phyloP scores from a whole-genome alignment of 1,284 basidiomycete species.

The Phlebopus sp. region DNA sequence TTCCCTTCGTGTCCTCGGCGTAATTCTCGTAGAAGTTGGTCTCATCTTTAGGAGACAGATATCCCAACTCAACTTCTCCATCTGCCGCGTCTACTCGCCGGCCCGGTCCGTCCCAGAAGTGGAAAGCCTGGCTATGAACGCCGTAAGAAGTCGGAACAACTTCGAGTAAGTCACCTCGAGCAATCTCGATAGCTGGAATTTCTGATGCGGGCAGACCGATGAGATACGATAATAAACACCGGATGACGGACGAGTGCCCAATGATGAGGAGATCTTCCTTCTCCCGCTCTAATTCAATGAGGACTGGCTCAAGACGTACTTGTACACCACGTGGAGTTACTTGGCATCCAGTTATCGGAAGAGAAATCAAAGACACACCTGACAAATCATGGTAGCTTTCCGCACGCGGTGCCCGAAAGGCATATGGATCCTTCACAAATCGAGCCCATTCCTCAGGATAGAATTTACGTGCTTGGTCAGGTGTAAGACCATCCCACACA shows the following conservation, averaged over 20 bases:
- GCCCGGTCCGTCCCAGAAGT: constrained; percentile 89
- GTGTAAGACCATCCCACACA: constrained; percentile 92
- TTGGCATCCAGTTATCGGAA: not conserved
- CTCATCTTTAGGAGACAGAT: constrained; percentile 48
- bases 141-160: constrained; percentile 90
- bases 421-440: constrained; percentile 90
- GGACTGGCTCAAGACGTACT: constrained; percentile 80
- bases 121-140: constrained; percentile 83
- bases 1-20: constrained; percentile 78
- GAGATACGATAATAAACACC: constrained; percentile 89
- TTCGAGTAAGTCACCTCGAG: constrained; percentile 85
- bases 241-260: constrained; percentile 94
- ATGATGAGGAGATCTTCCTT: constrained; percentile 77
- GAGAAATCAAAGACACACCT: constrained; percentile 41
- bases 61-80: constrained; percentile 35
- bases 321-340: not conserved
- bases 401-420: constrained; percentile 87
- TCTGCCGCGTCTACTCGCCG: constrained; percentile 46
- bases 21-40: constrained; percentile 85
- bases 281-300: constrained; percentile 81
- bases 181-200: constrained; percentile 95
- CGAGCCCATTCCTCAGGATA: constrained; percentile 95
- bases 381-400: constrained; percentile 92
- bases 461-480: constrained; percentile 84
- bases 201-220: constrained; percentile 95